Base-by-base conservation (phyloP, 1,139 yeast species). In the Insectozyma bohioensis region DNA sequence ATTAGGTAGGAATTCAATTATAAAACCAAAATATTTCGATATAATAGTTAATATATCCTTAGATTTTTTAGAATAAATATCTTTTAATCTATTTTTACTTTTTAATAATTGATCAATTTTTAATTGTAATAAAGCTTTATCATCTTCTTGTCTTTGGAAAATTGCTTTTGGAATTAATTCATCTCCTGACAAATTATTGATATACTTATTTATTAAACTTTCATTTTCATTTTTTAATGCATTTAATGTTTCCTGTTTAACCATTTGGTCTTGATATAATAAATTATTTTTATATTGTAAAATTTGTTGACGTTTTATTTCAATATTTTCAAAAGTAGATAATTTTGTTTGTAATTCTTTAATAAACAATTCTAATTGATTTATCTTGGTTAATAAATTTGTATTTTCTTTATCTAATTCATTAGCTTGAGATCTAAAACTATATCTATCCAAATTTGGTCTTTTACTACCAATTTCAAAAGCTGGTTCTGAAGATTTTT, bases 271-370 rank as follows among this genome's bases (percentile, higher is more conserved):
- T 16, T 66, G 66, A 3, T 72, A 45, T n/a, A 81, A 70, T 1
- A 95, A 95, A 49, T 83, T 85, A 24, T 75, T 70, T 35, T 80
- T 69, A 34, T 85, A 57, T 53, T 85, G 86, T 13, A 87, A 55
- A 3, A 69, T 52, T 28, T 56, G 55, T n/a, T 55, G 48, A 36
- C 63, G 63, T 40, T 74, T 70, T 10, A 39, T 17, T 20, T 52
- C 37, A 5, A 61, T 40, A 11, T 44, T 34, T 13, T 52, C 47
- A 3, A 67, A 46, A 5, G 60, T 51, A 16, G 52, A 49, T 7
- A 74, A 36, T 34, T 67, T 67, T 10, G 54, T 55, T 12, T 61
- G 58, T 19, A 72, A 45, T 2, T 57, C 43, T 6, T 51, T 53
- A 22, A 58, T 54, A 30, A 61, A 64, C 22, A 26, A 30, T 22